A percentile compares a stretch with the other conserved stretches of the same genome.
Evolutionary conservation across 768 basidiomycete genomes (phyloP).

Genomic region (Kwoniella botswanensis): DNA sequence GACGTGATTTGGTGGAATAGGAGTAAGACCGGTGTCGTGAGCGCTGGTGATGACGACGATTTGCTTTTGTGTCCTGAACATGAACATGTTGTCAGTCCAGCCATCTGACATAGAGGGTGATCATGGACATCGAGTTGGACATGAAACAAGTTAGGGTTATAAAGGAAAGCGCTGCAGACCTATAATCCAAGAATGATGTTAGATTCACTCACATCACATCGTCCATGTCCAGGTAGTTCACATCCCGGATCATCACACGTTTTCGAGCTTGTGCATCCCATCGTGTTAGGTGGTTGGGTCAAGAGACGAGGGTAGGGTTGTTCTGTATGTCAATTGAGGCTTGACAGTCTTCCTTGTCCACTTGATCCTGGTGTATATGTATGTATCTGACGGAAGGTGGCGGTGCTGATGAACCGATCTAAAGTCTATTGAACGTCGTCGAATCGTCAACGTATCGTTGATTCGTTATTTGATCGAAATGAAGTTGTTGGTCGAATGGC

Average conservation of each 20-base stretch:
- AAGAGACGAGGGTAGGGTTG: too few relatives aligned
- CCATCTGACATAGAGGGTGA: too few relatives aligned
- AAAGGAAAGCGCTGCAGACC: too few relatives aligned
- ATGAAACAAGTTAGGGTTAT: too few relatives aligned
- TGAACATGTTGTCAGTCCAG: too few relatives aligned
- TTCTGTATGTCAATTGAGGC: too few relatives aligned
- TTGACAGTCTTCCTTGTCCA: too few relatives aligned
- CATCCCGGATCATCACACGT: conserved; percentile 13
- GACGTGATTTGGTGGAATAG: conserved; percentile 1
- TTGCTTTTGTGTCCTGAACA: not conserved
- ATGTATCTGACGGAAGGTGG: not conserved
- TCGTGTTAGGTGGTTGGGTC: not conserved
- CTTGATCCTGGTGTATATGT: not conserved
- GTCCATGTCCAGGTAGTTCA: conserved; percentile 2
- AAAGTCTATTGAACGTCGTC: not conserved
- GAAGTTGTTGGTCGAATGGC: not conserved
- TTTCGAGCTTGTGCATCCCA: conserved; percentile 13
- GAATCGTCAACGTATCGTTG: not conserved
- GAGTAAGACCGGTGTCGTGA: not conserved
- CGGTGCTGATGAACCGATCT: too few relatives aligned
- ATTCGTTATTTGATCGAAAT: not conserved
- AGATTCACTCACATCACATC: conserved; percentile 12
- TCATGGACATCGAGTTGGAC: too few relatives aligned
- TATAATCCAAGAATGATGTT: too few relatives aligned
- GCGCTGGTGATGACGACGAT: not conserved